Base-by-base conservation (phyloP, 2,329 filamentous ascomycete genomes). In the Dryadomyces sulphureus region DNA sequence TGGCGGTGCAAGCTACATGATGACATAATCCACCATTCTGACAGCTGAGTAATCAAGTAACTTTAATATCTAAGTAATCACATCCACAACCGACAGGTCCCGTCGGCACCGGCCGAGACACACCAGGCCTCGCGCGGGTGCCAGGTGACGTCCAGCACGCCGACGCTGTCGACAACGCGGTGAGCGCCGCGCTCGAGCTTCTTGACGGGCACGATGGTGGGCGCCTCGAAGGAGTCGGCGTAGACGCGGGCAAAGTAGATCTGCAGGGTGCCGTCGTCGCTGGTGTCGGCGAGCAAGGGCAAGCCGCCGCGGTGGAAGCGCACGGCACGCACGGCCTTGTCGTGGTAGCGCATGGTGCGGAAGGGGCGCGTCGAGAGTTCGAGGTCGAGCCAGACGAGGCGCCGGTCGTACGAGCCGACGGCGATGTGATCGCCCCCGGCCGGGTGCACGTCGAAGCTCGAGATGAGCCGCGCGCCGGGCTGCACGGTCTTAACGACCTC, bases 211-310 rank as follows among this genome's bases (percentile, higher is more conserved):
- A 96, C 92, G 57, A 98, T 94, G 14, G 83, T 93, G 7, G 92
- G 89, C 58, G 94, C 94, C 68, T 94, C 88, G 77, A 98, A 86
- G 60, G 94, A 70, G 61, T 98, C 92, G 50, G 81, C 87, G 25
- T 93, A 88, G 24, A 96, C 90, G 65, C 90, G 94, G 47, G 88
- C 90, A 61, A 96, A 90, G 77, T 96, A 96, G 45, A 98, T 84
- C 62, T 98, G 92, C 53, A 96, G 67, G 19, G 82, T 87, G 24
- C 92, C 92, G 61, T 98, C 92, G 60, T 98, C 93, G 61, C 84
- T 92, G 19, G 87, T 88, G 60, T 96, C 90, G 1, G 89, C 92
- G 58, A 98, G 96, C 32, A 98, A 72, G 17, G 92, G 89, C 38
- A 73, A 76, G 8, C 75, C 72, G 49, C 79, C 78, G 48, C 80